Evolutionary conservation across 208 protist genomes (phyloP).

Genomic region (Ichthyophonus hoferi): DNA sequence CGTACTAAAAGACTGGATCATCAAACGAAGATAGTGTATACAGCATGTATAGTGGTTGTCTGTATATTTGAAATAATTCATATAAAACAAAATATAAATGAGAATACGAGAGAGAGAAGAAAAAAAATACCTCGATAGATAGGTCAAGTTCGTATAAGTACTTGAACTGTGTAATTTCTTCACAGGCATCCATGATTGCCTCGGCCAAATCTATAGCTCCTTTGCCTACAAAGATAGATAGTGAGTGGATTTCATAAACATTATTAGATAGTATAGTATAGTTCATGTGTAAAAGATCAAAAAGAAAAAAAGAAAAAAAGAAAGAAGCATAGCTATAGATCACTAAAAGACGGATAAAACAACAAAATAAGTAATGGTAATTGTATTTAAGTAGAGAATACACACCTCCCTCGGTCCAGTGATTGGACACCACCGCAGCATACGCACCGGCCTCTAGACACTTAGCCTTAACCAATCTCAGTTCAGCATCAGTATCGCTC

Average conservation of each 20-base stretch:
- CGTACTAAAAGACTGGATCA: too few species aligned
- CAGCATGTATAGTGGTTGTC: too few species aligned
- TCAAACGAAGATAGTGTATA: too few species aligned
- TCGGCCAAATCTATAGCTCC: constrained; percentile 77
- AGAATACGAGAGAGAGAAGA: background rate
- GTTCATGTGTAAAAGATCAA: too few species aligned
- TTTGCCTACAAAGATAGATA: constrained; percentile 3
- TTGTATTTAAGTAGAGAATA: too few species aligned
- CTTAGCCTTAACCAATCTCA: constrained; percentile 71
- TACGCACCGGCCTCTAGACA: constrained; percentile 74
- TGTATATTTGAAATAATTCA: too few species aligned
- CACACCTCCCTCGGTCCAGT: constrained; percentile 82
- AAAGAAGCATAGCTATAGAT: too few species aligned
- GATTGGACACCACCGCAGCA: constrained; percentile 77
- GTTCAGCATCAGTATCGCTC: constrained; percentile 80
- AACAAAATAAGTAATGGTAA: too few species aligned
- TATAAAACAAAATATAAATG: too few species aligned
- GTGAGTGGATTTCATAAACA: too few species aligned
- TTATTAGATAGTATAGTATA: too few species aligned
- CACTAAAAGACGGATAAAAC: too few species aligned
- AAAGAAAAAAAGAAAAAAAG: background rate
- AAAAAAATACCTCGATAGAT: constrained; percentile 71
- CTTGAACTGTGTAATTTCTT: constrained; percentile 73
- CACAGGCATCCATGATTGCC: constrained; percentile 71
- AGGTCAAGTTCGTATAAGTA: constrained; percentile 78